Evolutionary conservation across 148 eudicot species (phyloP).

Genomic region (Polygonum maritimum): DNA sequence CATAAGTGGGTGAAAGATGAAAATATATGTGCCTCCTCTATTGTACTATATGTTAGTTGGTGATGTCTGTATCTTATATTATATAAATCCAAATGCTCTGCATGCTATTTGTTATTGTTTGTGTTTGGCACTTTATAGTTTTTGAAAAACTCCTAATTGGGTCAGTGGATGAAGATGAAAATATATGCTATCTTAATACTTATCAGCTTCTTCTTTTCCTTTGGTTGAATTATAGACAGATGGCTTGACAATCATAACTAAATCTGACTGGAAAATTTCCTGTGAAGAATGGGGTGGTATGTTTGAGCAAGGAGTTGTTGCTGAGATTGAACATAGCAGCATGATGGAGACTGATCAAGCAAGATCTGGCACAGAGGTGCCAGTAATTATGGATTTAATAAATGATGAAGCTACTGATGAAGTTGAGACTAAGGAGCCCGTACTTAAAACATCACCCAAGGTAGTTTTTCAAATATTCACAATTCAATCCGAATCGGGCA

Average conservation of each 20-base stretch:
- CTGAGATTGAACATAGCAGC: slow-evolving; percentile 46
- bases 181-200: not conserved
- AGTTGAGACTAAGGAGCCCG: too few species aligned
- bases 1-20: not conserved
- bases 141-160: not conserved
- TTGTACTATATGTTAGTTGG: not conserved
- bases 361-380: too few species aligned
- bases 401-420: too few species aligned
- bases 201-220: slow-evolving; percentile 4
- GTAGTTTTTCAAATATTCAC: too few species aligned
- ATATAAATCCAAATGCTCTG: not conserved
- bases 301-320: slow-evolving; percentile 45
- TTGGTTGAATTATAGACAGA: slow-evolving; percentile 44
- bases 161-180: not conserved
- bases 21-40: not conserved
- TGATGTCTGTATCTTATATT: not conserved
- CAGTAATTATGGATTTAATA: too few species aligned
- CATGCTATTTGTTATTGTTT: not conserved
- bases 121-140: not conserved
- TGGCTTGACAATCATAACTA: slow-evolving; percentile 56
- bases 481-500: too few species aligned
- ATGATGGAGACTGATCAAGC: slow-evolving; percentile 21
- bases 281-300: slow-evolving; percentile 85
- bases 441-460: too few species aligned
- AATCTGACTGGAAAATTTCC: slow-evolving; percentile 73